phyloP scores from a whole-genome alignment of 306 rosid species.

The Cyamopsis tetragonoloba region DNA sequence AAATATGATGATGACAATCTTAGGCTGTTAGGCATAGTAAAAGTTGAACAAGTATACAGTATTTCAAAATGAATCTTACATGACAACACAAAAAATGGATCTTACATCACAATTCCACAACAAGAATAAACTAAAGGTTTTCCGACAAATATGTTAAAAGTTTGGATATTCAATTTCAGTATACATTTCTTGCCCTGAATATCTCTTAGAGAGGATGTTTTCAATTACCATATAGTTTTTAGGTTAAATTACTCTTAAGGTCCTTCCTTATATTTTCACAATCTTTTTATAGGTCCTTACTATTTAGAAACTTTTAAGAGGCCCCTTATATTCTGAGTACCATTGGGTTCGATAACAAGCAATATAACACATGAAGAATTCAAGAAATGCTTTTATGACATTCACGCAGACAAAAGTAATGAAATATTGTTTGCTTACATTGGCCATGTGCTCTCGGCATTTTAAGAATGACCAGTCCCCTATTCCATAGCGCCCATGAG shows the following conservation, averaged over 20 bases:
- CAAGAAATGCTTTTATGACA: not conserved
- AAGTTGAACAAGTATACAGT: not conserved
- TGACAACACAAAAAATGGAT: conserved; percentile 5
- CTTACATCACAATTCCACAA: not conserved
- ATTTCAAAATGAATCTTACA: conserved; percentile 7
- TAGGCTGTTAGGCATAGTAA: not conserved
- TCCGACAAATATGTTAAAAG: too few relatives aligned
- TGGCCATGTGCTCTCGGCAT: conserved; percentile 78
- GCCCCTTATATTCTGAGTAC: not conserved
- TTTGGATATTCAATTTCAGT: too few relatives aligned
- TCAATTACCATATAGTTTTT: too few relatives aligned
- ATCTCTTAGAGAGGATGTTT: too few relatives aligned
- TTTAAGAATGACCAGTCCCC: conserved; percentile 77
- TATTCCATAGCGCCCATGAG: conserved; percentile 78
- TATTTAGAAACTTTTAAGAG: too few relatives aligned
- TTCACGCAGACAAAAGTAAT: not conserved
- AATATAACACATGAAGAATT: not conserved
- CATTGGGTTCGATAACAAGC: conserved; percentile 4
- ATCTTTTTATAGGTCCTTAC: too few relatives aligned
- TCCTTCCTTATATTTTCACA: too few relatives aligned
- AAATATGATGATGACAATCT: too few relatives aligned
- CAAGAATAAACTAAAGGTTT: too few relatives aligned
- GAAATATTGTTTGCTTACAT: conserved; percentile 46
- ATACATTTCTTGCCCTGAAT: too few relatives aligned
- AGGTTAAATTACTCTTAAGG: too few relatives aligned